Evolutionary conservation across 106 monocot genomes (phyloP).

Genomic region (Allium cepa): DNA sequence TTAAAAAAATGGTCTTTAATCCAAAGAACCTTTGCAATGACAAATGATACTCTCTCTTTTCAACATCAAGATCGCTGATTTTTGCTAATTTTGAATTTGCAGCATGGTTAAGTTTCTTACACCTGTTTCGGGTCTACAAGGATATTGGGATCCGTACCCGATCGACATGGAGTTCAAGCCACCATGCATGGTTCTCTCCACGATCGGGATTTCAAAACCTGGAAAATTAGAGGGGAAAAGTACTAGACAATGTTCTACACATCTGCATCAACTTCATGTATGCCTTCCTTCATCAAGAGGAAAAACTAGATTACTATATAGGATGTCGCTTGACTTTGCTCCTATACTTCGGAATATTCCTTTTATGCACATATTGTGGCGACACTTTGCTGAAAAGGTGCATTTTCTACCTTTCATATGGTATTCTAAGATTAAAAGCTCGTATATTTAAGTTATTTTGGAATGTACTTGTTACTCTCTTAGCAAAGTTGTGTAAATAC

Average conservation of each 20-base stretch:
- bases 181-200: slow-evolving; percentile 91
- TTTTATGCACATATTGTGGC: slow-evolving; percentile 81
- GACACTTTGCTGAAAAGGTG: slow-evolving; percentile 87
- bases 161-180: slow-evolving; percentile 99
- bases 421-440: too few species aligned
- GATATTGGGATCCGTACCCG: slow-evolving; percentile 99
- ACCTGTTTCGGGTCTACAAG: slow-evolving; percentile 80
- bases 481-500: too few species aligned
- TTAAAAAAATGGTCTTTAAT: too few species aligned
- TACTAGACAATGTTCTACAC: slow-evolving; percentile 71
- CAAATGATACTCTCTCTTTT: too few species aligned
- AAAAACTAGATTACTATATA: slow-evolving; percentile 83
- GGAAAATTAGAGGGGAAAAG: slow-evolving; percentile 82
- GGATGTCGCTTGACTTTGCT: slow-evolving; percentile 97
- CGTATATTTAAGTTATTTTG: too few species aligned
- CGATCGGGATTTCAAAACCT: slow-evolving; percentile 96
- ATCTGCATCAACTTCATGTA: slow-evolving; percentile 93
- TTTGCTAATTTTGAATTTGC: slow-evolving; percentile 4
- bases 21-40: too few species aligned
- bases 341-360: slow-evolving; percentile 79
- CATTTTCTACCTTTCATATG: too few species aligned
- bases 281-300: slow-evolving; percentile 88
- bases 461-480: too few species aligned
- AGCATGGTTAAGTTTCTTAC: slow-evolving; percentile 98
- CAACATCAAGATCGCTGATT: too few species aligned